Base-by-base conservation (phyloP, 1,284 basidiomycete species). In the Cystobasidium sp. region DNA sequence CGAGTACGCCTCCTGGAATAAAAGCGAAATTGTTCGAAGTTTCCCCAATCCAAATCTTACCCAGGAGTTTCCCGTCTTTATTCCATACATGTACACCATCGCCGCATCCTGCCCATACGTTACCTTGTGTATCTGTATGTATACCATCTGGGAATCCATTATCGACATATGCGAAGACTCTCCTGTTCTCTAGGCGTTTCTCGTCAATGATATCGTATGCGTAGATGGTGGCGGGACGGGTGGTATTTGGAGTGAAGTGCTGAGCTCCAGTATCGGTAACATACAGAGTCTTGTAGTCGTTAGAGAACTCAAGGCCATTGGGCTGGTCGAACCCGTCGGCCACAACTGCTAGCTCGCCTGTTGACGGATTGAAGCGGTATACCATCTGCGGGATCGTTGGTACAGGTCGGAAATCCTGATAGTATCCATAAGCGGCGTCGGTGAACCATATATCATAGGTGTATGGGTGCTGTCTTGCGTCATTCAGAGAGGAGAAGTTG, bases 151-250 rank as follows among this genome's bases (percentile, higher is more conserved):
- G 76, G 0, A 68, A 59, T 18, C 75, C 76, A 43, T 46, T 62
- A 68, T 82, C 80, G 10, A 74, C 74, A 65, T 78, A 81, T 1
- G 81, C 81, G 49, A 82, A 82, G 6, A 82, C 49, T 20, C 80
- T 52, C 10, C 75, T 39, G n/a, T 80, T 80, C 7, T 56, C 44
- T n/a, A 82, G 64, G 14, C 68, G 62, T 5, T 66, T 62, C 5
- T 55, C 65, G n/a, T 52, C 53, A 1, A 78, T 70, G 14, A 81
- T 78, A 47, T 81, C 81, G 63, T 78, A 81, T 2, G 76, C 80
- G 67, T 82, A 81, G 37, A 81, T 81, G 9, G 78, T 77, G 10
- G 77, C 77, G 16, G 68, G 69, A 6, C 68, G 49, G 16, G 62
- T 74, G 79, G n/a, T 72, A 64, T 43, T 79, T 77, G 62, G 75